These are phyloP conservation scores for Alternaria novae-zelandiae DNA, from an alignment of 2,329 filamentous ascomycete genomes.

Conservation along the genomic window DNA sequence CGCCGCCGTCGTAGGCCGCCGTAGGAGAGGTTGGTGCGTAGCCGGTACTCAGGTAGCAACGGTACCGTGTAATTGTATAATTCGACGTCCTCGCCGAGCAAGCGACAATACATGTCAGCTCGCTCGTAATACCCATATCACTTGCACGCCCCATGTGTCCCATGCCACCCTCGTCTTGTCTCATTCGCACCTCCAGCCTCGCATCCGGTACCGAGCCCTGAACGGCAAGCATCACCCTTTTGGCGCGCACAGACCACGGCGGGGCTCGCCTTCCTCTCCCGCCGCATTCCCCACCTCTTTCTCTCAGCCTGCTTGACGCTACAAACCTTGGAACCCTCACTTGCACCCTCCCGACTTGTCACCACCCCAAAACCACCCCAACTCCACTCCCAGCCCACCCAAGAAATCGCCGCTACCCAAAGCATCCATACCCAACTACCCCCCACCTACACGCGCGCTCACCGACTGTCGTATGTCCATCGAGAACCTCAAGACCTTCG, in stretches of 20 bases:
- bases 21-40: neutral
- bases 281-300: slow-evolving; percentile 26
- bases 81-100: slow-evolving; percentile 2
- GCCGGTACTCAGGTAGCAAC: slow-evolving; percentile 11
- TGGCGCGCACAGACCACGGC: slow-evolving; percentile 14
- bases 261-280: slow-evolving; percentile 18
- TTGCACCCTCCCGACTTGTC: slow-evolving; percentile 11
- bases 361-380: slow-evolving; percentile 16
- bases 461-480: slow-evolving; percentile 43
- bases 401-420: neutral
- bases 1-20: slow-evolving; percentile 48
- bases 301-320: slow-evolving; percentile 19
- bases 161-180: neutral
- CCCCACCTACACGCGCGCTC: slow-evolving; percentile 31
- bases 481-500: slow-evolving; percentile 59
- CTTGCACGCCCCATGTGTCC: neutral
- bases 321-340: neutral
- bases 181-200: neutral
- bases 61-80: slow-evolving; percentile 25
- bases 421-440: slow-evolving; percentile 19
- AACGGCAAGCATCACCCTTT: slow-evolving; percentile 11
- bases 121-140: neutral
- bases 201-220: neutral
- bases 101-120: neutral
- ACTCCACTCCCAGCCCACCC: slow-evolving; percentile 12